Percentiles rank a stretch among this genome's conserved stretches.
Conservation (phyloP, 805 yeast genomes). For the Kuraishia piskuri region DNA sequence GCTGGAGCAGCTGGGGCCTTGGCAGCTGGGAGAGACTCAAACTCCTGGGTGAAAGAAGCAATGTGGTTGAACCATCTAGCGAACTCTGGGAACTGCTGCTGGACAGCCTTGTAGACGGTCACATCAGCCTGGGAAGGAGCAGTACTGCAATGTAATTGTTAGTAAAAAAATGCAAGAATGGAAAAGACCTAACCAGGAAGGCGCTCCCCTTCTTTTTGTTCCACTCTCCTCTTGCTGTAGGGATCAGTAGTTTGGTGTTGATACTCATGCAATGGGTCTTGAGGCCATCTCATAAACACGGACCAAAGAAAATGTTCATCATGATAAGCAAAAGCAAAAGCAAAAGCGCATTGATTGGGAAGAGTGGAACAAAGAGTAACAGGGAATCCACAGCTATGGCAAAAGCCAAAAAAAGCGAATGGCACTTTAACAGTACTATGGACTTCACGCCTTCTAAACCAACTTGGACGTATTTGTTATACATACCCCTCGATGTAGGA, state of each 20-base stretch:
- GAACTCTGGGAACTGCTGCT: slow-evolving; percentile 84
- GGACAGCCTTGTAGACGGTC: slow-evolving; percentile 88
- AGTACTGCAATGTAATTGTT: slow-evolving; percentile 35
- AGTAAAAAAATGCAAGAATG: not conserved
- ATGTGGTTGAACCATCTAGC: slow-evolving; percentile 99
- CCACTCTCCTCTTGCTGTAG: not conserved
- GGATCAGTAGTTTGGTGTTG: slow-evolving; percentile 21
- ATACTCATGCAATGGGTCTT: slow-evolving; percentile 96
- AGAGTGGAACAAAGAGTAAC: no score
- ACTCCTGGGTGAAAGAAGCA: slow-evolving; percentile 85
- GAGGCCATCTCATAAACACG: slow-evolving; percentile 95
- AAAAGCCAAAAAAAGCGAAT: no score
- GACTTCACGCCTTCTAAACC: no score
- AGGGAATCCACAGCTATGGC: no score
- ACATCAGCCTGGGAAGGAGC: slow-evolving; percentile 95
- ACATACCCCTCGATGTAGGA: slow-evolving; percentile 96
- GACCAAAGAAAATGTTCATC: slow-evolving; percentile 81
- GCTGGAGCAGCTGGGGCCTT: slow-evolving; percentile 51
- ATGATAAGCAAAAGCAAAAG: not conserved
- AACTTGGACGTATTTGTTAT: not conserved
- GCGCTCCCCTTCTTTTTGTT: not conserved
- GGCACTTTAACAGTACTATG: no score
- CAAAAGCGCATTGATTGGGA: not conserved
- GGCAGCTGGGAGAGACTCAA: slow-evolving; percentile 75
- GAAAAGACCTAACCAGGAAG: not conserved